Base-by-base conservation (phyloP, 345 rosid genomes). In the Salix dunnii region DNA sequence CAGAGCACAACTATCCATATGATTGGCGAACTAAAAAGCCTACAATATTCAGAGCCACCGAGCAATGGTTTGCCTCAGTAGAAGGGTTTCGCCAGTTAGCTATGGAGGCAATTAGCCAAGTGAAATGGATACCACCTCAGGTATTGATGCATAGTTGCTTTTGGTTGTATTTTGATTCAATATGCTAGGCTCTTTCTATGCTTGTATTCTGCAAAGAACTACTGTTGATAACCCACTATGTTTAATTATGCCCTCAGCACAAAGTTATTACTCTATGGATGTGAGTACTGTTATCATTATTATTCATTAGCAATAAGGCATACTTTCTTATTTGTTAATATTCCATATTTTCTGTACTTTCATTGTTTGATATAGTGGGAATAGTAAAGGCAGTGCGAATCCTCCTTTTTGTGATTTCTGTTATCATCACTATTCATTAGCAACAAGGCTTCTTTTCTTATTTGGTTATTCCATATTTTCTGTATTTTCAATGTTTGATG, bases 41-140 rank as follows among this genome's bases (percentile, higher is more conserved):
- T 28, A 93, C 97, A 7, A 95, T 95, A 82, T 93, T 91, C 90
- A 90, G 99, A 85, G 99, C 97, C 23, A 95, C 99, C 63, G 97
- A 95, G 87, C 99, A 95, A 79, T 95, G 99, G 99, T 95, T 95
- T 89, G 99, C 99, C 79, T 95, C 99, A 21, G 97, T 95, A 68
- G 99, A 91, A 86, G 97, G 96, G 73, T 93, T 91, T 74, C 97
- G 92, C 28, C 77, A 77, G 65, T 91, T 90, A 72, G 89, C 97
- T 53, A 84, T 91, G 94, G 94, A 89, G 80, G 97, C 99, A 75
- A 90, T 95, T 85, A 80, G 84, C 61, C 84, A 82, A 42, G 96
- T 95, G 43, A 92, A 91, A 80, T 95, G 99, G 99, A 76, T 91
- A 78, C 97, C 99, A 43, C 80, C 91, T 67, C 99, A 95, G 99